A percentile compares a stretch with the other conserved stretches of the same genome.
These are phyloP conservation scores for Cryphonectria nitschkei DNA, from an alignment of 2,329 filamentous ascomycete genomes.

Conservation along the genomic window DNA sequence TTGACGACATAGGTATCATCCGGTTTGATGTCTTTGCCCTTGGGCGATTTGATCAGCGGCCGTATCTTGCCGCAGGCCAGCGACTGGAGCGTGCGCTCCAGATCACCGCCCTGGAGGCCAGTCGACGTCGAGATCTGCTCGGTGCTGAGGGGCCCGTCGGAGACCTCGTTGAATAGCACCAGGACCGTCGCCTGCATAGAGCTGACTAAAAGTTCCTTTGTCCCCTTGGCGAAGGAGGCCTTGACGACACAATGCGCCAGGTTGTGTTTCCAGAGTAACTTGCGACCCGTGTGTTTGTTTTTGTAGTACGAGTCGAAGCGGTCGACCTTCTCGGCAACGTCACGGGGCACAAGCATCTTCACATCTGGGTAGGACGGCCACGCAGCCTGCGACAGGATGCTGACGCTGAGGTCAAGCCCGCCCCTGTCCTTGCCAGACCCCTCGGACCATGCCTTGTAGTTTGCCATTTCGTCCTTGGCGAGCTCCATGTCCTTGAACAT, in stretches of 20 bases:
- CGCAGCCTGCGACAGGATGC: constrained; percentile 84
- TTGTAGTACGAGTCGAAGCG: constrained; percentile 87
- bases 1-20: constrained; percentile 89
- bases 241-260: constrained; percentile 89
- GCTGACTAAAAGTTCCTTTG: constrained; percentile 88
- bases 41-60: constrained; percentile 83
- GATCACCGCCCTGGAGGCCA: constrained; percentile 74
- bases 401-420: constrained; percentile 77
- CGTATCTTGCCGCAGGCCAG: constrained; percentile 89
- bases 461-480: constrained; percentile 88
- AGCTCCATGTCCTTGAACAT: constrained; percentile 99
- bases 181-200: constrained; percentile 92
- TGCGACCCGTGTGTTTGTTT: constrained; percentile 84
- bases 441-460: constrained; percentile 73
- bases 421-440: constrained; percentile 50
- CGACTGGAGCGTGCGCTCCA: constrained; percentile 90
- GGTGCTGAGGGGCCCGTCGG: constrained; percentile 71
- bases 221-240: constrained; percentile 76
- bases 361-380: constrained; percentile 91
- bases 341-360: constrained; percentile 68
- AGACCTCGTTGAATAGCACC: constrained; percentile 81
- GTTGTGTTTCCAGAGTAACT: constrained; percentile 88
- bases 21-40: constrained; percentile 75
- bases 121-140: constrained; percentile 74
- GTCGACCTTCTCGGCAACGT: constrained; percentile 75